Percentiles rank a stretch among this genome's conserved stretches.
These are phyloP conservation scores for Nakazawaea molendinolei DNA, from an alignment of 805 yeast species.

Conservation along the genomic window DNA sequence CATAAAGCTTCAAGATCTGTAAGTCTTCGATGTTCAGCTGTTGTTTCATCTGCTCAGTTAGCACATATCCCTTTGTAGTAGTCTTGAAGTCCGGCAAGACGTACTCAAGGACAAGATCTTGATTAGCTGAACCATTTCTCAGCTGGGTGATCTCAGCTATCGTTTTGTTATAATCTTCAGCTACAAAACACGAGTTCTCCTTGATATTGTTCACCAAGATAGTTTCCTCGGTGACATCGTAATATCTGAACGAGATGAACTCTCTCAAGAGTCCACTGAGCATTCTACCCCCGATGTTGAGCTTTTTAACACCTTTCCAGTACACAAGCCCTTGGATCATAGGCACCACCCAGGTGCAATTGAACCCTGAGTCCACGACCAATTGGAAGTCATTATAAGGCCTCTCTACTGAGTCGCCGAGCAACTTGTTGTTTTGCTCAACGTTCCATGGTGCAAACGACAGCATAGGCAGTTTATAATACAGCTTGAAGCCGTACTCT, in stretches of 20 bases:
- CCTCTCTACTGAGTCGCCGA: conserved; percentile 14
- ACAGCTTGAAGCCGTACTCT: conserved; percentile 74
- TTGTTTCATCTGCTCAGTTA: conserved; percentile 23
- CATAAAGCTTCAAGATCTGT: conserved; percentile 63
- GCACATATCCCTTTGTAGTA: conserved; percentile 67
- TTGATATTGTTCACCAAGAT: conserved; percentile 78
- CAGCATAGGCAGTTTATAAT: conserved; percentile 60
- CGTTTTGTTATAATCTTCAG: conserved; percentile 39
- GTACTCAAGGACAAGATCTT: conserved; percentile 49
- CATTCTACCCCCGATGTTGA: conserved; percentile 84
- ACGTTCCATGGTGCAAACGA: conserved; percentile 59
- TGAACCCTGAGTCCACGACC: conserved; percentile 84
- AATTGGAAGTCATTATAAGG: conserved; percentile 54
- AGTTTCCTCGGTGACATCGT: conserved; percentile 90
- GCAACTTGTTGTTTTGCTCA: conserved; percentile 18
- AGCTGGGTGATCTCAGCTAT: conserved; percentile 4
- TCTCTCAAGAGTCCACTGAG: conserved; percentile 81
- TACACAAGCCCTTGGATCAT: conserved; percentile 70
- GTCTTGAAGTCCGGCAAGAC: conserved; percentile 85
- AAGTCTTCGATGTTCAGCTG: conserved; percentile 33
- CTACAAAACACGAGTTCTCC: conserved; percentile 68
- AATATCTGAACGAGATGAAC: conserved; percentile 81
- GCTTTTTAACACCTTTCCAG: conserved; percentile 68
- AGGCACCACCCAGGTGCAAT: conserved; percentile 83
- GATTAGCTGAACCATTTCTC: conserved; percentile 16